These are phyloP conservation scores for Marasmius sp. DNA, from an alignment of 1,284 basidiomycete species.

Conservation along the genomic window DNA sequence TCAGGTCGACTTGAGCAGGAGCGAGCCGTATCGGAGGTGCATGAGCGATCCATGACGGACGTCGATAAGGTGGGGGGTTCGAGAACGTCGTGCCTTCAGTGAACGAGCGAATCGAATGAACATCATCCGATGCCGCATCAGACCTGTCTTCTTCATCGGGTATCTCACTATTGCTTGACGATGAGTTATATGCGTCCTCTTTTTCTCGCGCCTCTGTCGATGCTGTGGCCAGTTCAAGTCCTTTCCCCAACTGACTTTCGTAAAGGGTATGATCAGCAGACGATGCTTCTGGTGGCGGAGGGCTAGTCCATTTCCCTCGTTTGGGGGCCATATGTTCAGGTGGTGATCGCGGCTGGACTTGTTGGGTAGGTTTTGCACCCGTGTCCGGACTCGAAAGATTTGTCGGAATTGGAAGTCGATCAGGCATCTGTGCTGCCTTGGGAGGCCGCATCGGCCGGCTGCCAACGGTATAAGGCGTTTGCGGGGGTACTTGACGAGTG, in stretches of 20 bases:
- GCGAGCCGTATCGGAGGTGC: constrained; percentile 29
- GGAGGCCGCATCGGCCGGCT: constrained; percentile 54
- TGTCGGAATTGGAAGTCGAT: constrained; percentile 49
- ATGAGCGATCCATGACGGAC: constrained; percentile 39
- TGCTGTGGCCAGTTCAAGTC: constrained; percentile 67
- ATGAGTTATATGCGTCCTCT: constrained; percentile 44
- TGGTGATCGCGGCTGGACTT: constrained; percentile 41
- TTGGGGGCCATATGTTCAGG: constrained; percentile 79
- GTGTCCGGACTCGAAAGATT: constrained; percentile 41
- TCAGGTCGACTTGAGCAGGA: constrained; percentile 15
- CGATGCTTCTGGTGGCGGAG: constrained; percentile 75
- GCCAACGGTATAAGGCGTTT: constrained; percentile 67
- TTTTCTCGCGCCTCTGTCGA: constrained; percentile 53
- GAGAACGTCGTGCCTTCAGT: constrained; percentile 40
- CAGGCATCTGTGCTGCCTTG: constrained; percentile 39
- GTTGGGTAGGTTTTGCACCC: constrained; percentile 30
- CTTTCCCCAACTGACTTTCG: constrained; percentile 61
- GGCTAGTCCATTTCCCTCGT: constrained; percentile 77
- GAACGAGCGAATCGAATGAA: constrained; percentile 60
- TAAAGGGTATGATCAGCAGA: constrained; percentile 64
- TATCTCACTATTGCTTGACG: constrained; percentile 60
- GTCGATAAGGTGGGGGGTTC: constrained; percentile 31
- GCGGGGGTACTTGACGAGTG: constrained; percentile 60
- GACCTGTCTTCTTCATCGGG: constrained; percentile 65
- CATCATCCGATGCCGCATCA: constrained; percentile 63